Percentiles rank a stretch among this genome's conserved stretches.
Conservation (phyloP, 805 yeast species). For the Lipomyces spencermartinsiae region DNA sequence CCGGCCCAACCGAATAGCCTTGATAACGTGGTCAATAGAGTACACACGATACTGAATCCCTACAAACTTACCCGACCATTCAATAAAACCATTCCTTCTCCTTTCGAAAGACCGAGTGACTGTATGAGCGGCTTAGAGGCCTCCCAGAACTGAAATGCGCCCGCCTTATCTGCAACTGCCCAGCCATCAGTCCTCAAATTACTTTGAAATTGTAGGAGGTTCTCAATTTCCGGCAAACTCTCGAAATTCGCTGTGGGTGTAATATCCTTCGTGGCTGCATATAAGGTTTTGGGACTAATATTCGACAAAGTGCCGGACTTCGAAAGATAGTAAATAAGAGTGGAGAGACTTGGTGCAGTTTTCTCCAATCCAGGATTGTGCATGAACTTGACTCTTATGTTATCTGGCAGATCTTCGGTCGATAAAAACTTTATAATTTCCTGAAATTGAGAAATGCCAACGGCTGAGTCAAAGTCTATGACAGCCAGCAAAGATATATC, state of each 20-base stretch:
- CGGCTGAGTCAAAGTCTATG: conserved; percentile 32
- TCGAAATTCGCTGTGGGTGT: conserved; percentile 21
- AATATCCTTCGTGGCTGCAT: conserved; percentile 12
- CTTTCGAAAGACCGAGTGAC: conserved; percentile 10
- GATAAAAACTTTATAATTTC: conserved; percentile 19
- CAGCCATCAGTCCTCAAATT: conserved; percentile 30
- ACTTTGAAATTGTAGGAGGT: background rate
- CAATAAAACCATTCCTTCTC: conserved; percentile 15
- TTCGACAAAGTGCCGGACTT: conserved; percentile 10
- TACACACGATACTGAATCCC: background rate
- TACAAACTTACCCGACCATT: conserved; percentile 23
- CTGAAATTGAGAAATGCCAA: conserved; percentile 22
- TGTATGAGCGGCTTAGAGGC: conserved; percentile 9
- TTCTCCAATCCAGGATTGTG: conserved; percentile 31
- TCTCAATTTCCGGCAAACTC: conserved; percentile 27
- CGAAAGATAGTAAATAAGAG: conserved; percentile 27
- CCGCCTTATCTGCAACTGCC: conserved; percentile 32
- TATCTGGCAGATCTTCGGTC: background rate
- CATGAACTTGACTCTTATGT: conserved; percentile 22
- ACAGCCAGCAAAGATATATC: conserved; percentile 25
- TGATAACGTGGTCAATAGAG: background rate
- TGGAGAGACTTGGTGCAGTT: conserved; percentile 28
- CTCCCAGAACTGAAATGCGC: conserved; percentile 32
- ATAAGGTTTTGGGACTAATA: conserved; percentile 18
- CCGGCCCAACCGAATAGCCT: conserved; percentile 23